Percentiles rank a stretch among this genome's conserved stretches.
phyloP scores from a whole-genome alignment of 2,329 filamentous ascomycete genomes.

The Pestalotiopsis sp. region DNA sequence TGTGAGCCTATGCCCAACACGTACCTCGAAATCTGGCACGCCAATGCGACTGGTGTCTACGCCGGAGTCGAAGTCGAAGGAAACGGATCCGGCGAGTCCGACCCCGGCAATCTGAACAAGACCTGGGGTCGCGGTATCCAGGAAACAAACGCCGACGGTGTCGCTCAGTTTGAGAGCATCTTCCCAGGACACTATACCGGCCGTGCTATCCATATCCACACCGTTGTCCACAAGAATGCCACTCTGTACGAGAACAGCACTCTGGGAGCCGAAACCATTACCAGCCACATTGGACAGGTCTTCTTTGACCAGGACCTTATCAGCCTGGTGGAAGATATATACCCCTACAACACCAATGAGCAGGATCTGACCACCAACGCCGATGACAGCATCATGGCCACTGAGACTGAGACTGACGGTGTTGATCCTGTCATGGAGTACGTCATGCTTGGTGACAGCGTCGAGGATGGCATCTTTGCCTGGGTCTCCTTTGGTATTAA shows the following conservation, averaged over 20 bases:
- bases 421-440: not conserved
- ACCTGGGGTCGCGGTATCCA: slow-evolving; percentile 46
- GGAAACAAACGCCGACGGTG: slow-evolving; percentile 41
- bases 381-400: not conserved
- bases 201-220: slow-evolving; percentile 51
- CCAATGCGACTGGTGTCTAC: not conserved
- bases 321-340: slow-evolving; percentile 15
- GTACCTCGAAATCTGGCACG: not conserved
- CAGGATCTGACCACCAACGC: not conserved
- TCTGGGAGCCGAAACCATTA: slow-evolving; percentile 46
- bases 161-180: slow-evolving; percentile 42
- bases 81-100: not conserved
- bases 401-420: not conserved
- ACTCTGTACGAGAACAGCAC: slow-evolving; percentile 44
- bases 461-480: slow-evolving; percentile 5
- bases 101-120: slow-evolving; percentile 30
- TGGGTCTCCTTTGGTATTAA: slow-evolving; percentile 9
- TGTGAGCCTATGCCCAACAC: not conserved
- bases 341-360: not conserved
- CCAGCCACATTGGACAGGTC: slow-evolving; percentile 66
- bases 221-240: slow-evolving; percentile 45
- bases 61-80: not conserved
- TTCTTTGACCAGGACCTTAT: slow-evolving; percentile 67
- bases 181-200: slow-evolving; percentile 48
- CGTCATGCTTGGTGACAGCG: not conserved